phyloP scores from a whole-genome alignment of 345 rosid genomes.

The Microthlaspi erraticum region DNA sequence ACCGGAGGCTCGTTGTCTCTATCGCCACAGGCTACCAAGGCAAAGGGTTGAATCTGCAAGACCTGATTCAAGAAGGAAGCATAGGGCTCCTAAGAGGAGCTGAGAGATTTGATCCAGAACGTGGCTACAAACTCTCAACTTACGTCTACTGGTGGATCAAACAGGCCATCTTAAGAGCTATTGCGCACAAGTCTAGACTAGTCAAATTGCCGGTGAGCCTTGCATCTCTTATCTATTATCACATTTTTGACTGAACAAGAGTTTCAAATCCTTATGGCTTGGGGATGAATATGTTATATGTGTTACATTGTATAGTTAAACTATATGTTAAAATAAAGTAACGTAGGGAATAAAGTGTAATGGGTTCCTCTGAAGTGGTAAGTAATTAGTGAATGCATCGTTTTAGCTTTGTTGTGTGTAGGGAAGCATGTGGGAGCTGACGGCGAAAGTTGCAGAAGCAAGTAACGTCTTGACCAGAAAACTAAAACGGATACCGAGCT shows the following conservation, averaged over 20 bases:
- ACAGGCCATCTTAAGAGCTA: slow-evolving; percentile 59
- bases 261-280: background rate
- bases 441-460: slow-evolving; percentile 59
- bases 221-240: background rate
- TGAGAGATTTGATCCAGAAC: slow-evolving; percentile 59
- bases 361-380: slow-evolving; percentile 42
- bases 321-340: background rate
- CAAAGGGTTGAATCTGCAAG: slow-evolving; percentile 60
- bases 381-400: slow-evolving; percentile 58
- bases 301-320: background rate
- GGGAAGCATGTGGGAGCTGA: slow-evolving; percentile 54
- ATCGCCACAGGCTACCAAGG: slow-evolving; percentile 59
- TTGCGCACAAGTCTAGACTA: slow-evolving; percentile 54
- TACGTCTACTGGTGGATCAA: slow-evolving; percentile 72
- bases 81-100: slow-evolving; percentile 65
- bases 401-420: slow-evolving; percentile 57
- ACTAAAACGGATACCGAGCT: slow-evolving; percentile 47
- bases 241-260: slow-evolving; percentile 9
- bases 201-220: slow-evolving; percentile 60
- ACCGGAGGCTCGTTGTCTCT: slow-evolving; percentile 56
- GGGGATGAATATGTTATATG: background rate
- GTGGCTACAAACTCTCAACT: slow-evolving; percentile 65
- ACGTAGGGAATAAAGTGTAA: slow-evolving; percentile 10
- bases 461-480: slow-evolving; percentile 44
- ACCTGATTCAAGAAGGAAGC: slow-evolving; percentile 67